phyloP scores from a whole-genome alignment of 306 rosid genomes.

The Casuarina glauca region DNA sequence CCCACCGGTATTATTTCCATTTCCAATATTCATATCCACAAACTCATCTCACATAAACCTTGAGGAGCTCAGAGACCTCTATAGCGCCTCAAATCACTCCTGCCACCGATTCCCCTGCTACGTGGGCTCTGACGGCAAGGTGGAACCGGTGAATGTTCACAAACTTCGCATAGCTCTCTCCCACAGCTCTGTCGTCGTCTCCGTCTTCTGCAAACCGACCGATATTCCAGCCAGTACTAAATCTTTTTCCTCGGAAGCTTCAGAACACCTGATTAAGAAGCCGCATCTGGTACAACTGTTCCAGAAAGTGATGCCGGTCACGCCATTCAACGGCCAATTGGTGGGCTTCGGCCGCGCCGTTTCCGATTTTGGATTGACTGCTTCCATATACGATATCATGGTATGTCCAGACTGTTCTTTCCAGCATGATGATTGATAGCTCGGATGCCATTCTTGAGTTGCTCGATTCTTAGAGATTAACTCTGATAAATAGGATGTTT shows the following conservation, averaged over 20 bases:
- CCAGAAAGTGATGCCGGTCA: conserved; percentile 44
- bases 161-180: conserved; percentile 72
- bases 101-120: conserved; percentile 43
- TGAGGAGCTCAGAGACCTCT: conserved; percentile 53
- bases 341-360: conserved; percentile 87
- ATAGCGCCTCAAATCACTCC: conserved; percentile 52
- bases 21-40: conserved; percentile 67
- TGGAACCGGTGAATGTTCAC: conserved; percentile 44
- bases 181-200: conserved; percentile 64
- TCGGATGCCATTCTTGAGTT: background rate
- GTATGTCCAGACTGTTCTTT: conserved; percentile 31
- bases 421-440: background rate
- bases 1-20: conserved; percentile 40
- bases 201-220: conserved; percentile 65
- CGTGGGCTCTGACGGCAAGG: conserved; percentile 17
- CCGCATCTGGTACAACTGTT: conserved; percentile 39
- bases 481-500: background rate
- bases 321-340: conserved; percentile 55
- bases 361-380: conserved; percentile 78
- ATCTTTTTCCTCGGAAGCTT: conserved; percentile 15
- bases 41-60: conserved; percentile 50
- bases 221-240: conserved; percentile 9
- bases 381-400: conserved; percentile 79
- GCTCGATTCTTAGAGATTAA: background rate
- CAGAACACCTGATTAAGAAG: background rate